Base-by-base conservation (phyloP, 192 early-diverging fungal genomes). In the Globomyces pollinis-pini region DNA sequence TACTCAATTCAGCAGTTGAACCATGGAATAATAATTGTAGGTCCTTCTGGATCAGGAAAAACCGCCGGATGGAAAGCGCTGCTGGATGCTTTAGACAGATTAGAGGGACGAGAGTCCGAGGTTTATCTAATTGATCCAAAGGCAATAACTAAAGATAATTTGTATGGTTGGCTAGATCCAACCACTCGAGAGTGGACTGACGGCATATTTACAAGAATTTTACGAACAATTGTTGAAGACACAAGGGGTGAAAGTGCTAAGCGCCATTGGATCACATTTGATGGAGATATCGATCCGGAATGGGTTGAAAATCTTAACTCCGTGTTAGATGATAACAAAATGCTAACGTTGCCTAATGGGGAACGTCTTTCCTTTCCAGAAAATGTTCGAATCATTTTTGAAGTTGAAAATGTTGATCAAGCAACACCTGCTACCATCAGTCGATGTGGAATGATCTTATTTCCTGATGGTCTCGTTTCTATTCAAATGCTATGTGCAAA, bases 361-460 rank as follows among this genome's bases (percentile, higher is more conserved):
- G 97, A 99, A 75, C 89, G 97, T 47, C 72, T 99, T 66, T 84
- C 82, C 41, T 78, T 99, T 41, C 95, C 95, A 16, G 77, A 86
- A 15, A 99, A 98, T 65, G 96, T 98, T 30, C 85, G 94, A 32
- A 90, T 99, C 38, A 87, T 99, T 90, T 99, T 99, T 65, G 97
- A 99, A 72, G 97, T 98, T 18, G 96, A 99, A 60, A 93, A 88
- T n/a, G 74, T 99, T 52, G 86, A 89, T 53, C 94, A 98, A 54
- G 97, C 97, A 11, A 99, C 97, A 3, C 78, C 93, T 21, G 97
- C 97, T 38, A 99, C 97, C 0, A 93, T 99, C 31, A 89, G 86
- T 76, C 91, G 97, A 34, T 99, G 97, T 70, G 97, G 97, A 67
- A 99, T 99, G 97, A 92, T 99, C 38, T 99, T 94, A 96, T 98